These are phyloP conservation scores for Wallacemonas sp. DNA, from an alignment of 208 protist species.

Conservation along the genomic window DNA sequence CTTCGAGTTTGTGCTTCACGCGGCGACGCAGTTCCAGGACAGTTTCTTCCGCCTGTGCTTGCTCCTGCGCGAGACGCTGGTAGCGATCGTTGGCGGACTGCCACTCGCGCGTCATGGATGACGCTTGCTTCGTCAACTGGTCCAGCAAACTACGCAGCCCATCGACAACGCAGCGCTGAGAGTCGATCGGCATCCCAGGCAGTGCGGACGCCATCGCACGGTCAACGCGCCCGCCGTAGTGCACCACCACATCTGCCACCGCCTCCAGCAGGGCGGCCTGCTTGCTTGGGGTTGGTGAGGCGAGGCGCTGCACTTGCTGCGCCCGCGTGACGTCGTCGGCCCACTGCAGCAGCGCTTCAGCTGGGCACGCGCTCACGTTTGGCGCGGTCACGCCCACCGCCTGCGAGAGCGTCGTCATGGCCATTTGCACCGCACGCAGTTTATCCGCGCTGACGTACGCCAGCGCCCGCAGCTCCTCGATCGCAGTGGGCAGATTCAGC, in stretches of 20 bases:
- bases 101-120: constrained; percentile 37
- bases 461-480: constrained; percentile 8
- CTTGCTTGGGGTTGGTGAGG: not conserved
- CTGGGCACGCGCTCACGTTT: not conserved
- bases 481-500: not conserved
- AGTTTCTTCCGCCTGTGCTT: constrained; percentile 50
- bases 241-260: constrained; percentile 33
- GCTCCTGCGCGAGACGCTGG: constrained; percentile 57
- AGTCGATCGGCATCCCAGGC: constrained; percentile 2
- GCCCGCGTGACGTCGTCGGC: not conserved
- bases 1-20: constrained; percentile 76
- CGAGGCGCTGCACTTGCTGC: constrained; percentile 6
- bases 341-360: not conserved
- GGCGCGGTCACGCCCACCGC: not conserved
- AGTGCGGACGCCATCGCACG: constrained; percentile 1
- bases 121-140: constrained; percentile 24
- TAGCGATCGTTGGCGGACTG: constrained; percentile 49
- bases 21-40: constrained; percentile 70
- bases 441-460: constrained; percentile 3
- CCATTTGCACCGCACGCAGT: not conserved
- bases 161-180: constrained; percentile 18
- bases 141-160: constrained; percentile 39
- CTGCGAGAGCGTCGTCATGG: not conserved
- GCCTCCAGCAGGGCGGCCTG: constrained; percentile 40
- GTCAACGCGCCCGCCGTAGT: constrained; percentile 43